Percentiles rank a stretch among this genome's conserved stretches.
Conservation (phyloP, 2,329 filamentous ascomycete genomes). For the Hypoxylon rubiginosum region DNA sequence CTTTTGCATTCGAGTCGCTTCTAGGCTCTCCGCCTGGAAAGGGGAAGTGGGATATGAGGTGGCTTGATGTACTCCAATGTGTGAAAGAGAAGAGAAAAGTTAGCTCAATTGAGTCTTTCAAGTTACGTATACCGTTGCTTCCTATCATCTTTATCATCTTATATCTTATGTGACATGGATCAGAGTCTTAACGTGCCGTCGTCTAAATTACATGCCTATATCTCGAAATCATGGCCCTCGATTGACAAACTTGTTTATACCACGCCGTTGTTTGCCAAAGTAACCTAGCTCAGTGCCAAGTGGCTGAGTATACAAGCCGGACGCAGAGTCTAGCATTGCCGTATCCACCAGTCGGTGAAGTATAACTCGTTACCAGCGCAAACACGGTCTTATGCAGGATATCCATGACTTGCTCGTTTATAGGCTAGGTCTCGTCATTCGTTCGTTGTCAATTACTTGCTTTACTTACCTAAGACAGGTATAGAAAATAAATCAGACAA, state of each 20-base stretch:
- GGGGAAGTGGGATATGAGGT: neutral
- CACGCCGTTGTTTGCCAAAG: neutral
- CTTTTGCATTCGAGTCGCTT: constrained; percentile 21
- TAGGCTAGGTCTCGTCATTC: neutral
- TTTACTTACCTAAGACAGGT: too few relatives aligned
- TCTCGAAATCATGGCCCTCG: neutral
- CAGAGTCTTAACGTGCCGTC: neutral
- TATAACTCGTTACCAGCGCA: neutral
- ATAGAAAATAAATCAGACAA: neutral
- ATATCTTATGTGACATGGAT: constrained; percentile 10
- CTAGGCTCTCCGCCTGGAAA: constrained; percentile 26
- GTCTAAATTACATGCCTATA: neutral
- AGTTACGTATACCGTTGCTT: constrained; percentile 8
- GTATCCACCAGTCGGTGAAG: constrained; percentile 21
- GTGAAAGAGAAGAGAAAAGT: constrained; percentile 19
- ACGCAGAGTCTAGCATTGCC: neutral
- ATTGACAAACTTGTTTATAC: too few relatives aligned
- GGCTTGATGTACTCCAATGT: constrained; percentile 10
- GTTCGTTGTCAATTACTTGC: neutral
- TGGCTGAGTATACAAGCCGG: neutral
- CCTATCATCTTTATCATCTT: neutral
- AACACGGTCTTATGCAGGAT: constrained; percentile 10
- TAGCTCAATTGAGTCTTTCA: constrained; percentile 35
- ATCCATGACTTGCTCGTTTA: constrained; percentile 7
- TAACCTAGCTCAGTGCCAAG: neutral